Evolutionary conservation across 2,329 filamentous ascomycete genomes (phyloP).

Genomic region (Gnomoniopsis sp.): DNA sequence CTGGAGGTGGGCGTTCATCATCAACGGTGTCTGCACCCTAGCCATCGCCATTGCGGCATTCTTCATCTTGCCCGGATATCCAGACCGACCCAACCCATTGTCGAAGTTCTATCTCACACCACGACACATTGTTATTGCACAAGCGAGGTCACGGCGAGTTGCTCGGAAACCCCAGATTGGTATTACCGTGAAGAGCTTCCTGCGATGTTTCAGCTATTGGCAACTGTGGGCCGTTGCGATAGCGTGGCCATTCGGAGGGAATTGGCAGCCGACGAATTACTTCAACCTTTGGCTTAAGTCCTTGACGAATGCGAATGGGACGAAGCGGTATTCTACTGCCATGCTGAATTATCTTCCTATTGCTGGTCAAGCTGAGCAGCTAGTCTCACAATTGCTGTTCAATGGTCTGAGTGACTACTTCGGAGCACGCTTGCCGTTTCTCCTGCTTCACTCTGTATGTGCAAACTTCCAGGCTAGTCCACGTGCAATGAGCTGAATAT

Average conservation of each 20-base stretch:
- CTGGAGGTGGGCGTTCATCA: constrained; percentile 12
- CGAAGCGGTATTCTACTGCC: constrained; percentile 3
- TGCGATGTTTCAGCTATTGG: constrained; percentile 12
- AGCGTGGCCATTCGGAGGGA: constrained; percentile 8
- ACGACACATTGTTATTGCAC: constrained; percentile 10
- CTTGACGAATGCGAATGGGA: constrained; percentile 6
- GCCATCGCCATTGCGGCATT: background rate
- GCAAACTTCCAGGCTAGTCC: background rate
- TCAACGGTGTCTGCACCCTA: constrained; percentile 11
- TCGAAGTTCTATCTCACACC: constrained; percentile 9
- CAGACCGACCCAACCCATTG: constrained; percentile 10
- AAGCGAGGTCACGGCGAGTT: constrained; percentile 5
- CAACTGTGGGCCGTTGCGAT: constrained; percentile 8
- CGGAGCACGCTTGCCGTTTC: constrained; percentile 1
- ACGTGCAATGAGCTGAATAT: background rate
- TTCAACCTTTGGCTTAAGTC: constrained; percentile 15
- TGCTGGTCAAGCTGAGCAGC: constrained; percentile 7
- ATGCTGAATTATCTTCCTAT: constrained; percentile 14
- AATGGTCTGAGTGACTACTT: constrained; percentile 10
- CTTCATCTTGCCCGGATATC: constrained; percentile 9
- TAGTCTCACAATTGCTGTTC: constrained; percentile 5
- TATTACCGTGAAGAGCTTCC: constrained; percentile 4
- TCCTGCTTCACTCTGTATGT: constrained; percentile 6
- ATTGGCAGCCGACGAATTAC: constrained; percentile 5
- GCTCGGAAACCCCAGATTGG: constrained; percentile 9